Evolutionary conservation across 768 basidiomycete genomes (phyloP), one percentile per base, ranked within the genome.

Genomic region (Trametes meyenii): DNA sequence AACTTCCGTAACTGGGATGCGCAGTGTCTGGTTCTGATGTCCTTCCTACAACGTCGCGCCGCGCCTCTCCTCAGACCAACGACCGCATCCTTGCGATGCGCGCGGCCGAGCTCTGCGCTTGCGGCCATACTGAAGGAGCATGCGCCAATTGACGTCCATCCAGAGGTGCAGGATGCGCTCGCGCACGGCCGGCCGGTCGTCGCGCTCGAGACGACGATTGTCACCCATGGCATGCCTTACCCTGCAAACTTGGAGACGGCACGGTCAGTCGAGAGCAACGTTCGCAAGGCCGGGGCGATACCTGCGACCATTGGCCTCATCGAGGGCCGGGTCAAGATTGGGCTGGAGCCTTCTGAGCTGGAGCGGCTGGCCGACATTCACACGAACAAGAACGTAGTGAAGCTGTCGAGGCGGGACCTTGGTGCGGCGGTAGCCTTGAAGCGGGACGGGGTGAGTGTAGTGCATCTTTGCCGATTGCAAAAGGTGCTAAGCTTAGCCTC

Each of bases 251-350:
- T 89, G 6, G 78, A 87, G 26, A 86, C 90, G 23, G 87, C 93
- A 0, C 75, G 77, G 35, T 86, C 86, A 6, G 79, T 96, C 19
- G 93, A 94, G 73, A 71, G 69, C 7, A 87, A 90, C 50, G 87
- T 96, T 33, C 81, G 94, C 61, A 80, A 81, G 2, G 83, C 84
- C 35, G 89, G 90, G 3, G 85, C 88, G n/a, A 77, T 89, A 23
- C 97, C 97, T 7, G 96, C 96, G 0, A 98, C 95, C 1, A 90
- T 98, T 63, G 95, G 88, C 14, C 73, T 99, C 46, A 77, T 98
- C 29, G 79, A 78, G 17, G 96, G 96, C 12, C 83, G 88, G 19
- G 81, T 97, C 69, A 94, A 95, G 75, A 86, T 98, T 63, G 97
- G 97, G 3, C 74, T 98, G 52, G 75, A 83, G 36, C 70, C 78